These are phyloP conservation scores for Orobanche coerulescens DNA, from an alignment of 257 asterid species.

Conservation along the genomic window DNA sequence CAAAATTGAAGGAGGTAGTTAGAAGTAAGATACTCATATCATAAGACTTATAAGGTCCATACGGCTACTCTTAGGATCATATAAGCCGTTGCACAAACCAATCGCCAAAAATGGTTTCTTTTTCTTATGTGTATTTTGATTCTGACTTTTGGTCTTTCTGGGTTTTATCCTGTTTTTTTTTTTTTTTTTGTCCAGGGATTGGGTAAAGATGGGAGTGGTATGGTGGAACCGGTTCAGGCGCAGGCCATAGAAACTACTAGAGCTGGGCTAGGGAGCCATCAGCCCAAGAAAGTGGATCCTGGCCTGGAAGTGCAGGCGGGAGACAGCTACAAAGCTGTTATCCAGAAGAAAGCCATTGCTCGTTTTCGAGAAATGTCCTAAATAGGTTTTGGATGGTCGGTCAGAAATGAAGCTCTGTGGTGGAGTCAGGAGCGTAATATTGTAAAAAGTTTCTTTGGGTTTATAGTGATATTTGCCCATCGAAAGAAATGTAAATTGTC, in stretches of 20 bases:
- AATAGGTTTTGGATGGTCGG: no score
- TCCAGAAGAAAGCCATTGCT: slow-evolving; percentile 96
- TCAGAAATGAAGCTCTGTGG: not conserved
- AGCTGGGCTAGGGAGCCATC: slow-evolving; percentile 86
- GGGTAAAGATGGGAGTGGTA: slow-evolving; percentile 93
- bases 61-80: no score
- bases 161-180: slow-evolving; percentile 34
- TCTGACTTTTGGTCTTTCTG: slow-evolving; percentile 32
- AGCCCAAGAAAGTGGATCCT: slow-evolving; percentile 78
- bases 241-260: slow-evolving; percentile 55
- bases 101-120: slow-evolving; percentile 27
- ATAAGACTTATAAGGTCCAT: no score
- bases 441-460: slow-evolving; percentile 12
- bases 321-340: slow-evolving; percentile 90
- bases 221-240: slow-evolving; percentile 93
- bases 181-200: slow-evolving; percentile 55
- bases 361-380: slow-evolving; percentile 91
- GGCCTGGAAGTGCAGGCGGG: slow-evolving; percentile 90
- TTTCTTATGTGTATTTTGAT: slow-evolving; percentile 13
- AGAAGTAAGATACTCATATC: no score
- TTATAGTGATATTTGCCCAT: not conserved
- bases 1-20: no score
- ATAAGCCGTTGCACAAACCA: no score
- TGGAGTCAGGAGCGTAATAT: not conserved
- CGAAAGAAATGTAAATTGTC: not conserved